These are phyloP conservation scores for Niebla homalea DNA, from an alignment of 495 filamentous ascomycete species.

Conservation along the genomic window DNA sequence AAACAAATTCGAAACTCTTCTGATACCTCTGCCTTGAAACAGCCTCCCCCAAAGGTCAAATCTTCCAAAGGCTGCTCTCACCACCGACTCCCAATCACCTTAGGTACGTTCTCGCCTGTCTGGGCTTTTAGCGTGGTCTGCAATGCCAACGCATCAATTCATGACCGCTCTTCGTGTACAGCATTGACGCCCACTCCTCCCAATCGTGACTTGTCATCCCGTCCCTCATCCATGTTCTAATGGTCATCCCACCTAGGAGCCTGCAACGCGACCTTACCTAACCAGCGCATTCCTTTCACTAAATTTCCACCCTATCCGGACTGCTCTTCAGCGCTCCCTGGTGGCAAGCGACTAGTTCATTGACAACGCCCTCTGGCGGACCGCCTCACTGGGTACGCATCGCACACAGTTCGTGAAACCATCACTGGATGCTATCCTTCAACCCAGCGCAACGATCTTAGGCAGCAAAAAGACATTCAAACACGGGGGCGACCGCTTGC, in stretches of 20 bases:
- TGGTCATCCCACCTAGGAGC: constrained; percentile 8
- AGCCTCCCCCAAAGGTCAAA: background rate
- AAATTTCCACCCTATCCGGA: background rate
- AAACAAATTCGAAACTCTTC: constrained; percentile 1
- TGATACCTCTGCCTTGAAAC: background rate
- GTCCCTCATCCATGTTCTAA: background rate
- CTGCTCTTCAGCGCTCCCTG: constrained; percentile 1
- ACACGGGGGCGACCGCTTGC: background rate
- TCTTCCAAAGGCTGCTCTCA: background rate
- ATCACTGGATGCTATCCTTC: background rate
- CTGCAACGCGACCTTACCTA: constrained; percentile 1
- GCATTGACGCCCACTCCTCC: constrained; percentile 2
- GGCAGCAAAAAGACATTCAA: background rate
- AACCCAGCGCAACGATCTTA: background rate
- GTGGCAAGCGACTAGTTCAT: background rate
- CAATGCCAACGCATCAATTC: constrained; percentile 21
- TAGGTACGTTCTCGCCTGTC: constrained; percentile 11
- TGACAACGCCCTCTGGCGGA: background rate
- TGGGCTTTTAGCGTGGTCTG: constrained; percentile 16
- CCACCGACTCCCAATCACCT: background rate
- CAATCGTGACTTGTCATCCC: constrained; percentile 1
- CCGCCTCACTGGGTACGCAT: no score
- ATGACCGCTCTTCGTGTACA: constrained; percentile 15
- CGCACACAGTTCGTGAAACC: background rate
- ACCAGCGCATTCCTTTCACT: background rate